phyloP scores from a whole-genome alignment of 2,329 filamentous ascomycete genomes.

The Botrytis byssoidea region DNA sequence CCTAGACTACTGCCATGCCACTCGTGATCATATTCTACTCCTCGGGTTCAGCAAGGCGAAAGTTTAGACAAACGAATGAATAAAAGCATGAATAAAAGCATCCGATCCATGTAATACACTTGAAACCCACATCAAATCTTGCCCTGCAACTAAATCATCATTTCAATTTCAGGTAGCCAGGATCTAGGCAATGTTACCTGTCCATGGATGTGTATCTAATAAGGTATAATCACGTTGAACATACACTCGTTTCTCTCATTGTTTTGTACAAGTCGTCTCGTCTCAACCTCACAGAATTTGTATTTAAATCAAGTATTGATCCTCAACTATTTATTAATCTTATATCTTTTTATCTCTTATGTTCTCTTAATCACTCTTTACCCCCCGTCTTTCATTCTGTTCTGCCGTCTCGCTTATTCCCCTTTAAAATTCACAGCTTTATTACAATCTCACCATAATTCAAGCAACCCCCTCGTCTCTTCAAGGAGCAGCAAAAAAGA shows the following conservation, averaged over 20 bases:
- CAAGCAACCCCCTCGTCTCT: background rate
- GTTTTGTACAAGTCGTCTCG: background rate
- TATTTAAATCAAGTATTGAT: background rate
- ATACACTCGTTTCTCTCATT: background rate
- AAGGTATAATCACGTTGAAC: background rate
- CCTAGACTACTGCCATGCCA: background rate
- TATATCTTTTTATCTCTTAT: background rate
- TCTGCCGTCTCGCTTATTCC: background rate
- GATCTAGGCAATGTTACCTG: background rate
- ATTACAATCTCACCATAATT: background rate
- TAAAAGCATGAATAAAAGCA: background rate
- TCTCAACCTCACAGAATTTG: background rate
- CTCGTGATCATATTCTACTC: background rate
- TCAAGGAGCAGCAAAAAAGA: background rate
- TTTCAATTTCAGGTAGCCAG: background rate
- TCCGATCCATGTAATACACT: no score
- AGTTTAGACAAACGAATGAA: background rate
- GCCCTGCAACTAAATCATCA: background rate
- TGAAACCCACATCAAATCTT: background rate
- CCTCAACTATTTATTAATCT: background rate
- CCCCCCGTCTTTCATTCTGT: background rate
- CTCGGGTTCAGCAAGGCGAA: background rate
- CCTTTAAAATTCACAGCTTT: background rate
- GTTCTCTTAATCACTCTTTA: background rate
- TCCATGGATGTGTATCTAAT: background rate